Conservation (phyloP, 139 green algal genomes). For the Volvox africanus region DNA sequence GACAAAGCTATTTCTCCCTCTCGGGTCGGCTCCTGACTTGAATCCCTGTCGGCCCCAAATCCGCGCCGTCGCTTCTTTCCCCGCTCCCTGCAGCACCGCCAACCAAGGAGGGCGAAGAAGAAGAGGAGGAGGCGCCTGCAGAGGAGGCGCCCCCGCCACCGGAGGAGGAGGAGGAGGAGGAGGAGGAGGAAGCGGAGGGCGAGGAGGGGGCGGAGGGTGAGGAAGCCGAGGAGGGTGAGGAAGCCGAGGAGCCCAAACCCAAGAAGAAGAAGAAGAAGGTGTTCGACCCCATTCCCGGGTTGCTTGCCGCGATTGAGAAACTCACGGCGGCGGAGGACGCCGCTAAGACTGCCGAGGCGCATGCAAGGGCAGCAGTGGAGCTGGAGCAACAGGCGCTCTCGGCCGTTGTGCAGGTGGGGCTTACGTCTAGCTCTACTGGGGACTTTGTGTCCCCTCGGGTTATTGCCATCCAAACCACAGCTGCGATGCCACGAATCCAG, state of each 20-base stretch:
- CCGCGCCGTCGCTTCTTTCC: neutral
- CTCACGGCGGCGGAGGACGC: neutral
- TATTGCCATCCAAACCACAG: too few relatives aligned
- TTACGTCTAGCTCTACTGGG: too few relatives aligned
- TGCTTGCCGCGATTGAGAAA: conserved; percentile 41
- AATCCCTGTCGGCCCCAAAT: too few relatives aligned
- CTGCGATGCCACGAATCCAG: too few relatives aligned
- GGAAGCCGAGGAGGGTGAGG: conserved; percentile 5
- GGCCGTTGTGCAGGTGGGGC: conserved; percentile 49
- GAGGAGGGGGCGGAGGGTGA: conserved; percentile 38
- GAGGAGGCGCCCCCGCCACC: neutral
- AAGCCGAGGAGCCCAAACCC: conserved; percentile 21
- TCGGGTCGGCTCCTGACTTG: too few relatives aligned
- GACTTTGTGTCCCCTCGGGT: too few relatives aligned
- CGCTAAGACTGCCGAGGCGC: conserved; percentile 28
- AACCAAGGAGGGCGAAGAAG: neutral
- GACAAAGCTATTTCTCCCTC: too few relatives aligned
- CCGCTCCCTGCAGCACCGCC: conserved; percentile 11
- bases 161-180: conserved; percentile 9
- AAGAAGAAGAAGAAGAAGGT: conserved; percentile 52
- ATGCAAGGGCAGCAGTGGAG: conserved; percentile 41
- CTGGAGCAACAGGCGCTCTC: conserved; percentile 52
- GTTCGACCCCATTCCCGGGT: conserved; percentile 41
- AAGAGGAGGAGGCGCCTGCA: conserved; percentile 2
- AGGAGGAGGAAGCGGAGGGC: conserved; percentile 4